These are phyloP conservation scores for Tolypocladium endophyticum DNA, from an alignment of 2,329 filamentous ascomycete genomes.

Conservation along the genomic window DNA sequence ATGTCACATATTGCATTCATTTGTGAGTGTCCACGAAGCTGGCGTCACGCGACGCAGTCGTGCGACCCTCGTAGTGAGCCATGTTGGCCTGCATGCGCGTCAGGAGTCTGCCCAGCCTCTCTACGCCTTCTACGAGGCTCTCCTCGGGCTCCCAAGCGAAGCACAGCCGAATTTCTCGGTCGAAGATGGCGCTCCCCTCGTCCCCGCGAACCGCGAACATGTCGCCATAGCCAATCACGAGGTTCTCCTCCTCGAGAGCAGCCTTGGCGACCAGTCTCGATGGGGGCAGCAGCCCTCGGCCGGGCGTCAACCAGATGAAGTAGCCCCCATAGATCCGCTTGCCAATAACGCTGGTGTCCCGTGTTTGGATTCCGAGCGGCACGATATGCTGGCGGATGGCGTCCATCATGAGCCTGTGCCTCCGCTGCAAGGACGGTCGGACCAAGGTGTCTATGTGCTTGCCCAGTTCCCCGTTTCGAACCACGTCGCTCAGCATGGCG, in stretches of 20 bases:
- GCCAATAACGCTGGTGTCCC: slow-evolving; percentile 25
- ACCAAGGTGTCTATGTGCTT: slow-evolving; percentile 30
- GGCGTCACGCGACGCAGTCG: slow-evolving; percentile 4
- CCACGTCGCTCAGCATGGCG: slow-evolving; percentile 36
- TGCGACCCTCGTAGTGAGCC: slow-evolving; percentile 13
- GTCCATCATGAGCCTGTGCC: slow-evolving; percentile 40
- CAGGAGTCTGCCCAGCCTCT: slow-evolving; percentile 44
- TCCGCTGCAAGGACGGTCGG: slow-evolving; percentile 32
- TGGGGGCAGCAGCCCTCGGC: slow-evolving; percentile 29
- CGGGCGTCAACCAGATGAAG: slow-evolving; percentile 71
- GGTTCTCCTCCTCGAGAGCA: slow-evolving; percentile 50
- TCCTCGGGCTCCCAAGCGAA: slow-evolving; percentile 64
- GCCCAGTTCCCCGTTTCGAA: slow-evolving; percentile 32
- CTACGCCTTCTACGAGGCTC: slow-evolving; percentile 55
- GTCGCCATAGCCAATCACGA: slow-evolving; percentile 58
- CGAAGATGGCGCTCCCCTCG: slow-evolving; percentile 41
- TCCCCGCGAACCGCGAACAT: slow-evolving; percentile 60
- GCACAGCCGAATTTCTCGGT: slow-evolving; percentile 51
- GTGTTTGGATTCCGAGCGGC: slow-evolving; percentile 47
- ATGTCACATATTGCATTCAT: slow-evolving; percentile 6
- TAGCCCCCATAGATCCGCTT: slow-evolving; percentile 62
- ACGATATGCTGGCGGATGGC: slow-evolving; percentile 50
- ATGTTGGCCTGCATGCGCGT: slow-evolving; percentile 18
- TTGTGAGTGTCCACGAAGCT: slow-evolving; percentile 13
- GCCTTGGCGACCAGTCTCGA: slow-evolving; percentile 44